Evolutionary conservation across 1,284 basidiomycete genomes (phyloP).

Genomic region (Melampsora medusae): DNA sequence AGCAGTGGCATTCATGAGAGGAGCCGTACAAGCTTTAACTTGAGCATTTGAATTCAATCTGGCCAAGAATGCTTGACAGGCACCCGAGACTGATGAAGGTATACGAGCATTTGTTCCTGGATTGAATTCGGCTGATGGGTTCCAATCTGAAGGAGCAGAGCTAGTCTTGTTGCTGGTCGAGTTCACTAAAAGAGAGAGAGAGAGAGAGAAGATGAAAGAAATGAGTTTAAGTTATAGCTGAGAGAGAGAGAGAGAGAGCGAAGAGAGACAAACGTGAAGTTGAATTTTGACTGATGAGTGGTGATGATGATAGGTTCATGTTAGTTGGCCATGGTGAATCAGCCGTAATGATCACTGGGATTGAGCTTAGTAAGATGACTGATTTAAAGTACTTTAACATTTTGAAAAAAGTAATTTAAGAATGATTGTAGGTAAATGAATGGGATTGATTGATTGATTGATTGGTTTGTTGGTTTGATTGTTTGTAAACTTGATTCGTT

Average conservation of each 20-base stretch:
- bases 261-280: neutral
- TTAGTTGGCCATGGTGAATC: neutral
- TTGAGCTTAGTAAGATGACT: neutral
- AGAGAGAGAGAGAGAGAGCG: neutral
- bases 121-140: conserved; percentile 6
- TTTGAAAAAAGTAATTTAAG: no score
- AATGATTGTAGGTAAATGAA: no score
- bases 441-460: no score
- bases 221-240: neutral
- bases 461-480: no score
- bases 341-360: neutral
- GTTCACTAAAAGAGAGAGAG: no score
- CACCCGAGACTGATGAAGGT: conserved; percentile 19
- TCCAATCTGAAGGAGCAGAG: neutral
- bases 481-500: neutral
- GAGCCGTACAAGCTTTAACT: conserved; percentile 30
- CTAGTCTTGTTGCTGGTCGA: neutral
- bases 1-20: conserved; percentile 32
- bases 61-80: conserved; percentile 31
- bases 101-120: conserved; percentile 23
- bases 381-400: no score
- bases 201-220: neutral
- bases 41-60: conserved; percentile 31
- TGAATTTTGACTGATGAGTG: neutral
- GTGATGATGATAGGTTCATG: conserved; percentile 12